Evolutionary conservation across 2,329 filamentous ascomycete genomes (phyloP).

Genomic region (Lomentospora prolificans): DNA sequence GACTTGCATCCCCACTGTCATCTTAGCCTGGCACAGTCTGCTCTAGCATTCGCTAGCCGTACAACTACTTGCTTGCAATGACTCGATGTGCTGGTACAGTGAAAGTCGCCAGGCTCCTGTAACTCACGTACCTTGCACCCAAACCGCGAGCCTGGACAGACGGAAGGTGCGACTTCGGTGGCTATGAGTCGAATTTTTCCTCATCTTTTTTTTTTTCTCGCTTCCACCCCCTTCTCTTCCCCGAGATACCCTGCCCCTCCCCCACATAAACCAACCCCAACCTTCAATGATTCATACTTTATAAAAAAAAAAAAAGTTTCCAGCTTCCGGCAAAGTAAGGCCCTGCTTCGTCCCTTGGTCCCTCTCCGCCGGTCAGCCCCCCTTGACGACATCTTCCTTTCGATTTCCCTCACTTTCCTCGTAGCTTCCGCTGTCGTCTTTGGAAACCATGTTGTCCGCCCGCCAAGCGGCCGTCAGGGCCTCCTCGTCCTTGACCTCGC

Average conservation of each 20-base stretch:
- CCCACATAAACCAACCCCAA: slow-evolving; percentile 12
- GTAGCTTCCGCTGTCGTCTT: slow-evolving; percentile 1
- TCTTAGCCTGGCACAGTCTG: not conserved
- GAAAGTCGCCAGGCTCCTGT: not conserved
- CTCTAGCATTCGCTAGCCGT: not conserved
- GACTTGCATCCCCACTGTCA: not conserved
- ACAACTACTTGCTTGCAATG: not conserved
- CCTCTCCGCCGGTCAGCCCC: not conserved
- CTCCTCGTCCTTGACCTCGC: slow-evolving; percentile 17
- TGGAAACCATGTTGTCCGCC: slow-evolving; percentile 30
- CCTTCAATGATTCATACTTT: slow-evolving; percentile 7
- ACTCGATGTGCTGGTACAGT: not conserved
- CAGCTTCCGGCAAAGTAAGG: slow-evolving; percentile 12
- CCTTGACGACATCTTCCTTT: slow-evolving; percentile 7
- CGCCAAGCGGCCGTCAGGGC: slow-evolving; percentile 32
- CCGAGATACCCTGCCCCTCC: slow-evolving; percentile 12
- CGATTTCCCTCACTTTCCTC: slow-evolving; percentile 1
- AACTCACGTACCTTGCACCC: not conserved
- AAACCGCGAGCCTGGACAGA: not conserved
- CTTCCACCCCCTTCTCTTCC: not conserved
- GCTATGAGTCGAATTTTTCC: slow-evolving; percentile 1
- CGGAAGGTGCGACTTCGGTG: slow-evolving; percentile 1
- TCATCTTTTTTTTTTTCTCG: not conserved
- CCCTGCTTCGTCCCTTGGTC: slow-evolving; percentile 7
- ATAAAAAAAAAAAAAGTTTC: not conserved